Conservation (phyloP, 495 filamentous ascomycete genomes). For the Xylaria palmicola region DNA sequence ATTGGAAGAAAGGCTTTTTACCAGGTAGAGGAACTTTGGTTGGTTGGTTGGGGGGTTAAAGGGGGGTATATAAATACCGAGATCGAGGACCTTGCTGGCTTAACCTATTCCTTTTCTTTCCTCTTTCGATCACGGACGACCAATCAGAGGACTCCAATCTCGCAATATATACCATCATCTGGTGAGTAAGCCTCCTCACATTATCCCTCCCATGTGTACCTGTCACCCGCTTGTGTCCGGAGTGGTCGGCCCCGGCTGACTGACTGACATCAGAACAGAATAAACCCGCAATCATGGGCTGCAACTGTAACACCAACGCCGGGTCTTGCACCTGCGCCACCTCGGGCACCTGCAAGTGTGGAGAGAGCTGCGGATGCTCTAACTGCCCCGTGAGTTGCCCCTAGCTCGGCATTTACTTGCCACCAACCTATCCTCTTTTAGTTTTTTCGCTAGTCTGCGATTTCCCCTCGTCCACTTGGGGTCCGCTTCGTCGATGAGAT, state of each 20-base stretch:
- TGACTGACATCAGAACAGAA: no score
- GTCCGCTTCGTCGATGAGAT: neutral
- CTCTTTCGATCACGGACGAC: conserved; percentile 18
- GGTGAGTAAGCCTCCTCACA: neutral
- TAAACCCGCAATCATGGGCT: conserved; percentile 19
- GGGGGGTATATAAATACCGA: conserved; percentile 25
- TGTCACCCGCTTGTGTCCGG: no score
- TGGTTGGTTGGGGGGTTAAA: neutral
- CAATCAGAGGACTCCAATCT: conserved; percentile 23
- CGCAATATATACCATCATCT: conserved; percentile 20
- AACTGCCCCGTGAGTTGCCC: conserved; percentile 31
- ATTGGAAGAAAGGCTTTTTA: neutral
- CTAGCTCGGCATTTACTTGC: no score
- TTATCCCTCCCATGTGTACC: no score
- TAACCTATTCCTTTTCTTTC: conserved; percentile 4
- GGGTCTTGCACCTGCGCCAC: conserved; percentile 25
- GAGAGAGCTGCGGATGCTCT: conserved; percentile 30
- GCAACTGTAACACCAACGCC: conserved; percentile 27
- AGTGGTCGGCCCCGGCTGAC: no score
- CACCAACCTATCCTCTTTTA: no score
- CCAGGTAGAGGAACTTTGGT: neutral
- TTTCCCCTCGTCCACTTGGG: no score
- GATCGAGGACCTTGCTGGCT: conserved; percentile 27
- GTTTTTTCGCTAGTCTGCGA: no score
- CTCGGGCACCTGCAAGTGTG: conserved; percentile 27